Evolutionary conservation across 805 yeast genomes (phyloP).

Genomic region (Candida sonorensis): DNA sequence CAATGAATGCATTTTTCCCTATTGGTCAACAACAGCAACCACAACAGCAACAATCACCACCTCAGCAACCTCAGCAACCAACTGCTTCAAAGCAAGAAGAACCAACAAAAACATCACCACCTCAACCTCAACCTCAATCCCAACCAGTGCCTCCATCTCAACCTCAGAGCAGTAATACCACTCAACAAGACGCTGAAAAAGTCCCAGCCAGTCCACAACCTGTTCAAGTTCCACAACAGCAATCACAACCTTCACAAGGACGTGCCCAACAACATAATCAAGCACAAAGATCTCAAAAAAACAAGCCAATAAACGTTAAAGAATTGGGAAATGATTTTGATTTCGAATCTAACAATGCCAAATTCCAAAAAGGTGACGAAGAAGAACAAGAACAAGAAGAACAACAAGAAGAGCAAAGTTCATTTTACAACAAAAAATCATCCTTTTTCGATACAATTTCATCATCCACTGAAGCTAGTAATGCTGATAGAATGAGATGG

Average conservation of each 20-base stretch:
- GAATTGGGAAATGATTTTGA: conserved; percentile 53
- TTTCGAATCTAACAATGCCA: conserved; percentile 67
- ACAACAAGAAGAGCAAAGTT: conserved; percentile 20
- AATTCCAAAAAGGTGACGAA: conserved; percentile 55
- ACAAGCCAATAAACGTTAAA: neutral
- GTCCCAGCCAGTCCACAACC: too few species aligned
- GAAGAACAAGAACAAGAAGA: conserved; percentile 27
- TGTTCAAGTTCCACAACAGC: conserved; percentile 1
- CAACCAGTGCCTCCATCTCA: conserved; percentile 5
- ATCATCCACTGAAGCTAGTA: conserved; percentile 48
- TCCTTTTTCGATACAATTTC: conserved; percentile 89
- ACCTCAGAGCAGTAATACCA: conserved; percentile 5
- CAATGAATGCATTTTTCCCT: conserved; percentile 13
- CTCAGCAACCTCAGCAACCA: conserved; percentile 13
- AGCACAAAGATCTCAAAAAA: conserved; percentile 1
- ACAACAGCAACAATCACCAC: conserved; percentile 12
- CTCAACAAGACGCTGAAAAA: conserved; percentile 12
- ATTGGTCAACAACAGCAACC: conserved; percentile 15
- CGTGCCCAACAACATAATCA: conserved; percentile 1
- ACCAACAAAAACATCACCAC: conserved; percentile 1
- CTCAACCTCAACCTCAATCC: conserved; percentile 7
- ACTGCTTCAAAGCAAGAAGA: conserved; percentile 5
- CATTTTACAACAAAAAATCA: conserved; percentile 70
- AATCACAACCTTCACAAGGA: neutral
- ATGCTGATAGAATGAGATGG: conserved; percentile 48